A percentile compares a stretch with the other conserved stretches of the same genome.
Conservation (phyloP, 164 flowering plant genomes). For the Protea cynaroides region DNA sequence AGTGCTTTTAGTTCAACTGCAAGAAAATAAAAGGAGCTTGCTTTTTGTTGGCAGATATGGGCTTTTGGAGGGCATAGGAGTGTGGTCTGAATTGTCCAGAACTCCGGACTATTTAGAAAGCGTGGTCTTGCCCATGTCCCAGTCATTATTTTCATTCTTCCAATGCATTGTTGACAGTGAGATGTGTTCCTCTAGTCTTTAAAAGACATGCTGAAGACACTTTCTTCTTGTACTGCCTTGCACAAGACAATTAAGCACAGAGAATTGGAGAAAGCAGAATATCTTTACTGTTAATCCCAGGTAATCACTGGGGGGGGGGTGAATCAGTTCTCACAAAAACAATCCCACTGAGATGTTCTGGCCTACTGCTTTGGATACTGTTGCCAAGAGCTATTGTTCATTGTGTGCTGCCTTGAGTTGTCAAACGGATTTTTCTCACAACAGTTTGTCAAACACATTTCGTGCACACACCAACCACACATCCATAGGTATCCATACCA, state of each 20-base stretch:
- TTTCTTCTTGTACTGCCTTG: slow-evolving; percentile 7
- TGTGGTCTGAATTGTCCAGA: slow-evolving; percentile 32
- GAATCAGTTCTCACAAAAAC: too few relatives aligned
- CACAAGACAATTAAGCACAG: neutral
- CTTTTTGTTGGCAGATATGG: slow-evolving; percentile 68
- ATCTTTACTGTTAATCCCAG: too few relatives aligned
- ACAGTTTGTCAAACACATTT: too few relatives aligned
- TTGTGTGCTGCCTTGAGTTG: too few relatives aligned
- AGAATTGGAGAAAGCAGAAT: neutral
- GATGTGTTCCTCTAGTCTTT: neutral
- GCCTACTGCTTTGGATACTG: too few relatives aligned
- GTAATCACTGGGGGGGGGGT: too few relatives aligned
- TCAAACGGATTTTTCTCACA: too few relatives aligned
- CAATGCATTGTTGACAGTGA: neutral
- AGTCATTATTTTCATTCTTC: neutral
- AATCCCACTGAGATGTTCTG: too few relatives aligned
- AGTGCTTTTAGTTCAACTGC: neutral
- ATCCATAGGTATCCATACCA: too few relatives aligned
- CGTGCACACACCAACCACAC: too few relatives aligned
- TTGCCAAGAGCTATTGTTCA: too few relatives aligned
- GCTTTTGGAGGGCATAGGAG: slow-evolving; percentile 86
- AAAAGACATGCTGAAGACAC: neutral
- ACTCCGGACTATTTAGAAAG: neutral
- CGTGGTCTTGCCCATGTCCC: neutral
- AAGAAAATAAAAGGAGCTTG: neutral